Conservation (phyloP, 805 yeast species). For the Wickerhamia fluorescens region DNA sequence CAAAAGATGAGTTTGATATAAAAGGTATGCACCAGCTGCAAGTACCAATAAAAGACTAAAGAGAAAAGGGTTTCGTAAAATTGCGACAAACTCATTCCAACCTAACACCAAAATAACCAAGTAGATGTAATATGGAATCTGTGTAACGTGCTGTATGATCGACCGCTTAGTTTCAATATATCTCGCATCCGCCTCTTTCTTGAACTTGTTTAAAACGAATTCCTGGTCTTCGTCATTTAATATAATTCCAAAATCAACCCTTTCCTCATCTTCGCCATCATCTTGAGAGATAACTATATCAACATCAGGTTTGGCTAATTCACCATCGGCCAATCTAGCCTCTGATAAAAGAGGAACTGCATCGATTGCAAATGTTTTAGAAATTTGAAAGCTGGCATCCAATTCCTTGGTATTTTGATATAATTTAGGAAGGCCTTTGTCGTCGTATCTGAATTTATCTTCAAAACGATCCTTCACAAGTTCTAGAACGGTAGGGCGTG, state of each 20-base stretch:
- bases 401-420: constrained; percentile 74
- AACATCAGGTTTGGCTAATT: constrained; percentile 26
- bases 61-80: constrained; percentile 79
- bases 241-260: constrained; percentile 10
- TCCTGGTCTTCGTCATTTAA: constrained; percentile 10
- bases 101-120: constrained; percentile 69
- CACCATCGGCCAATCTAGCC: constrained; percentile 39
- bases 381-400: constrained; percentile 53
- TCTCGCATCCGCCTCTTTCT: constrained; percentile 69
- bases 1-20: constrained; percentile 66
- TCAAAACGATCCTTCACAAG: constrained; percentile 78
- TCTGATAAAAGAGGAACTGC: constrained; percentile 51
- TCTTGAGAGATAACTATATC: constrained; percentile 28
- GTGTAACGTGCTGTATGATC: constrained; percentile 65
- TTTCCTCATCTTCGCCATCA: constrained; percentile 16
- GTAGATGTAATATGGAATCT: constrained; percentile 81
- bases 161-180: constrained; percentile 88
- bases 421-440: constrained; percentile 70
- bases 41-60: constrained; percentile 53
- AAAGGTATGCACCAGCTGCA: constrained; percentile 56
- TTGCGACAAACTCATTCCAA: constrained; percentile 92
- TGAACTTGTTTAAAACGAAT: constrained; percentile 52
- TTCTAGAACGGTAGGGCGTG: constrained; percentile 57
- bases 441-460: constrained; percentile 75
- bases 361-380: constrained; percentile 51